Evolutionary conservation across 2,329 filamentous ascomycete genomes (phyloP), one percentile per base, ranked within the genome.

Genomic region (Fusarium sulawesiense): DNA sequence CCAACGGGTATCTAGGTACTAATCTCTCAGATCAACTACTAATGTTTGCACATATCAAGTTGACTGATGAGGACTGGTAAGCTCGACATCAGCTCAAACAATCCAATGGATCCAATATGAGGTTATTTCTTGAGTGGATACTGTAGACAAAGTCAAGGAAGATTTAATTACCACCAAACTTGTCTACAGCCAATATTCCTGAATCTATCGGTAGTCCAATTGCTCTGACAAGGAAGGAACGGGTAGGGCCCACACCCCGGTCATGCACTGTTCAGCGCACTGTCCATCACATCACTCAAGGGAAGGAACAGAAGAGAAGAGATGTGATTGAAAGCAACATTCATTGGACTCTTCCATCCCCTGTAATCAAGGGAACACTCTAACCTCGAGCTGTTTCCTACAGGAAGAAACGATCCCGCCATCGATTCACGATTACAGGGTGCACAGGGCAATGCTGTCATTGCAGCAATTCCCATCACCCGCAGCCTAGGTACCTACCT

Each of bases 371-470:
- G 66, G 56, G 66, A 69, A 59, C 40, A 63, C 34, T 32, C 60
- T 49, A 60, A 55, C 64, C 64, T 53, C 44, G 46, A 66, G 40
- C 56, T 70, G 61, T 60, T 66, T 70, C 49, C 47, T 63, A 50
- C 49, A 10, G 34, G n/a, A 34, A 57, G 58, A 66, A 55, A 53
- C 63, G 54, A 71, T 68, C 57, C 45, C 62, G 60, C 32, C 27
- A 41, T 70, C 48, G 55, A 63, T 50, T 55, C 48, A 53, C 51
- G 45, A 64, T 70, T 49, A 37, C 49, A 55, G 54, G 63, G 67
- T 64, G 67, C 67, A 70, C 63, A 42, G 58, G 63, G 58, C 66
- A 46, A 69, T 51, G 57, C 55, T 65, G 63, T 61, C 60, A 70
- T 53, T 29, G 13, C 21, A 56, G 42, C 32, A 60, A 46, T 41